Evolutionary conservation across 495 filamentous ascomycete genomes (phyloP).

Genomic region (Lasiosphaeria ovina): DNA sequence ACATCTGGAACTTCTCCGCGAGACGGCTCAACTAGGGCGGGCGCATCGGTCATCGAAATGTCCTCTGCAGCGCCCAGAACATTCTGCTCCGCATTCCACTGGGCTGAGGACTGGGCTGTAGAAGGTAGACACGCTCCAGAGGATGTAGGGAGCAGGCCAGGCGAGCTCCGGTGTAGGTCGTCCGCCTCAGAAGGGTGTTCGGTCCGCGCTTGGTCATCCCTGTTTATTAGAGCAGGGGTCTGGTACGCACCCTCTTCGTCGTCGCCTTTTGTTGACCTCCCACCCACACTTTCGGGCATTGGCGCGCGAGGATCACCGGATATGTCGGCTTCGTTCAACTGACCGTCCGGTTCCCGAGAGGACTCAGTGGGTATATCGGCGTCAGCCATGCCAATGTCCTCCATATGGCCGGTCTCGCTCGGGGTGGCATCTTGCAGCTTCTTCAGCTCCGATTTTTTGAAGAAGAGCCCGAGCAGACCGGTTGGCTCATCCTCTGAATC

Average conservation of each 20-base stretch:
- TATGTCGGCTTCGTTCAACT: too few relatives aligned
- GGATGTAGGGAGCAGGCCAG: not conserved
- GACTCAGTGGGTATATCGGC: slow-evolving; percentile 28
- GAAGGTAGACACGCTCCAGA: not conserved
- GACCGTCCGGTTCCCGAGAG: not conserved
- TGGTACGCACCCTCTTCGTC: too few relatives aligned
- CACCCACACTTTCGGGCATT: too few relatives aligned
- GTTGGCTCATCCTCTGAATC: slow-evolving; percentile 53
- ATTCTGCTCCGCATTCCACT: not conserved
- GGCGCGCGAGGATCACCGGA: too few relatives aligned
- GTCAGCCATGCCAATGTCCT: slow-evolving; percentile 37
- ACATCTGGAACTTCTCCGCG: slow-evolving; percentile 18
- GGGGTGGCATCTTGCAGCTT: slow-evolving; percentile 37
- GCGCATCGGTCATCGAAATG: slow-evolving; percentile 45
- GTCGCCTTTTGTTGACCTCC: too few relatives aligned
- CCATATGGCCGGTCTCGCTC: slow-evolving; percentile 3
- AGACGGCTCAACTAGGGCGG: slow-evolving; percentile 10
- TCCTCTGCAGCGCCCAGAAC: slow-evolving; percentile 47
- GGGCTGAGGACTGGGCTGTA: not conserved
- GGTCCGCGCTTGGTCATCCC: too few relatives aligned
- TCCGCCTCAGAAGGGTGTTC: too few relatives aligned
- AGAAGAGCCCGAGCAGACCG: slow-evolving; percentile 67
- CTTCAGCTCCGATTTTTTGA: slow-evolving; percentile 47
- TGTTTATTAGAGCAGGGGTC: too few relatives aligned
- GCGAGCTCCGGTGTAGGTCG: too few relatives aligned